A percentile compares a stretch with the other conserved stretches of the same genome.
Conservation (phyloP, 192 early-diverging fungal species). For the Mortierella alpina region DNA sequence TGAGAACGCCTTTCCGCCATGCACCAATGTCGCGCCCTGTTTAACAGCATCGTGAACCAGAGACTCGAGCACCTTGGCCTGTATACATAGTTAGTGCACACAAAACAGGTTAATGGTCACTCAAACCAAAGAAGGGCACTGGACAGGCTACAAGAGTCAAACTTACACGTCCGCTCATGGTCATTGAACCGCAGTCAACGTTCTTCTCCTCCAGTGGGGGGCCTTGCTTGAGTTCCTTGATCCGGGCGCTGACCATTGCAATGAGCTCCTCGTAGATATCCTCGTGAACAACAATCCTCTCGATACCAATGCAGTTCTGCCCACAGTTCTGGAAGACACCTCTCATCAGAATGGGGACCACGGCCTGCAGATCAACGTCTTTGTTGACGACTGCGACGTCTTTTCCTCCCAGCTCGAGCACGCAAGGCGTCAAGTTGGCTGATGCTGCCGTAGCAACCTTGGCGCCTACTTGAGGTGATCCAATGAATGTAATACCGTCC, state of each 20-base stretch:
- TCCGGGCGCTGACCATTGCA: constrained; percentile 65
- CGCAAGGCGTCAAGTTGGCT: constrained; percentile 78
- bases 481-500: constrained; percentile 89
- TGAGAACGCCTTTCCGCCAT: constrained; percentile 72
- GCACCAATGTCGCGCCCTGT: constrained; percentile 78
- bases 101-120: not conserved
- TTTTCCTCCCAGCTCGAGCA: constrained; percentile 93
- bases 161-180: constrained; percentile 73
- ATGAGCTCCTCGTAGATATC: constrained; percentile 76
- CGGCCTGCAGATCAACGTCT: constrained; percentile 75
- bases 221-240: constrained; percentile 75
- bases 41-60: constrained; percentile 80
- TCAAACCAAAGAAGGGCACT: not conserved
- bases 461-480: constrained; percentile 85
- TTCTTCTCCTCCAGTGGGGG: constrained; percentile 72
- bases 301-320: constrained; percentile 92
- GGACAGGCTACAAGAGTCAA: not conserved
- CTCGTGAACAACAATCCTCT: constrained; percentile 83
- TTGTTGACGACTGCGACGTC: constrained; percentile 86
- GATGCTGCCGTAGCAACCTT: constrained; percentile 80
- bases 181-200: constrained; percentile 88
- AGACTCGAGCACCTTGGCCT: constrained; percentile 67
- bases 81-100: not conserved
- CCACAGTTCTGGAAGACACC: constrained; percentile 89
- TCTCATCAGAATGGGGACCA: constrained; percentile 81